Conservation (phyloP, 345 rosid genomes). For the Barbarea vulgaris region DNA sequence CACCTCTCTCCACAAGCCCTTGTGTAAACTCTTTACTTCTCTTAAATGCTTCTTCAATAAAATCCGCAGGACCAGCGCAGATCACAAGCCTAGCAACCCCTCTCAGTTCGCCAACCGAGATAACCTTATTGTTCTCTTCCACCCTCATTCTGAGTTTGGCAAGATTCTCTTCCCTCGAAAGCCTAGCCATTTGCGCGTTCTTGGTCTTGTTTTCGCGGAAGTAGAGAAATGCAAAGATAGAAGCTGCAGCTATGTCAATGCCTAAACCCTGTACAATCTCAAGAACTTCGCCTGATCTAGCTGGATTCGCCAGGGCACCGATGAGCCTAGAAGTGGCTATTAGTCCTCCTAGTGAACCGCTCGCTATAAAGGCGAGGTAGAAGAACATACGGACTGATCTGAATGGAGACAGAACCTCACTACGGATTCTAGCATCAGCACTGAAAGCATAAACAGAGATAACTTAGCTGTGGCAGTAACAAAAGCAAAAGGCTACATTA, state of each 20-base stretch:
- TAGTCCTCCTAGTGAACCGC: conserved; percentile 76
- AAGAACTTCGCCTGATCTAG: conserved; percentile 68
- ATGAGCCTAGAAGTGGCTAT: conserved; percentile 80
- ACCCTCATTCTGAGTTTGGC: conserved; percentile 86
- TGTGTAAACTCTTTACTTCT: conserved; percentile 74
- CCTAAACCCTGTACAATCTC: conserved; percentile 67
- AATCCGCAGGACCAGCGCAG: conserved; percentile 77
- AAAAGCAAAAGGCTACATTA: neutral
- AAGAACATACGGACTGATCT: conserved; percentile 95
- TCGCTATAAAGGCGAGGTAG: conserved; percentile 83
- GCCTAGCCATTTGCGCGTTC: conserved; percentile 76
- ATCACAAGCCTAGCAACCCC: conserved; percentile 87
- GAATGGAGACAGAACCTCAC: conserved; percentile 93
- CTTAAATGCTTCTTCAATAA: conserved; percentile 69
- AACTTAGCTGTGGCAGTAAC: neutral
- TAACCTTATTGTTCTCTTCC: conserved; percentile 57
- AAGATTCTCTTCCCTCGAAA: conserved; percentile 88
- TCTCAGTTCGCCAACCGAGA: conserved; percentile 63
- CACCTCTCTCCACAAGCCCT: conserved; percentile 84
- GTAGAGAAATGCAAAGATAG: conserved; percentile 78
- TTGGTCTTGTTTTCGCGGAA: conserved; percentile 74
- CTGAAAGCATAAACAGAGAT: conserved; percentile 50
- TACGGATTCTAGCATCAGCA: conserved; percentile 78
- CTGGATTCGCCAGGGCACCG: conserved; percentile 68
- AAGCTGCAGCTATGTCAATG: conserved; percentile 76